These are phyloP conservation scores for Mycena filopes DNA, from an alignment of 768 basidiomycete genomes.

Conservation along the genomic window DNA sequence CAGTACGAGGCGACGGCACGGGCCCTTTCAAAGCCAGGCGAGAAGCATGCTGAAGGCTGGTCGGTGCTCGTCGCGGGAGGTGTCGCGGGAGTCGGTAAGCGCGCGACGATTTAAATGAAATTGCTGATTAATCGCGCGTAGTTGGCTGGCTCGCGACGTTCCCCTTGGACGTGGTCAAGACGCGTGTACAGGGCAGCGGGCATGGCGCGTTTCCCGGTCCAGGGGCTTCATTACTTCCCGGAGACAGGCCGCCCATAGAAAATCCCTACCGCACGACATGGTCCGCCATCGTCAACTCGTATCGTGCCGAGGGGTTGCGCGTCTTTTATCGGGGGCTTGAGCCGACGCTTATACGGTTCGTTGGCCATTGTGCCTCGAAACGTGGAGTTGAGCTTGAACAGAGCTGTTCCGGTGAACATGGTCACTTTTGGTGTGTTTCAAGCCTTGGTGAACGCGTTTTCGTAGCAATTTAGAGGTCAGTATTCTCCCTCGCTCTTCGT, in stretches of 20 bases:
- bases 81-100: conserved; percentile 70
- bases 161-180: conserved; percentile 91
- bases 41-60: conserved; percentile 47
- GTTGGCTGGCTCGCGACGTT: conserved; percentile 86
- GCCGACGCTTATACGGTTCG: conserved; percentile 84
- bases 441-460: conserved; percentile 53
- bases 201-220: conserved; percentile 5
- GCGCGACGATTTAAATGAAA: background rate
- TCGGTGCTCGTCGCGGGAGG: conserved; percentile 76
- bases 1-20: conserved; percentile 76
- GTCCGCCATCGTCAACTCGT: conserved; percentile 70
- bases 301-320: conserved; percentile 67
- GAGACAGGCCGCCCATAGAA: background rate
- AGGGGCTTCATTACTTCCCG: conserved; percentile 19
- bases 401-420: conserved; percentile 90
- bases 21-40: conserved; percentile 47
- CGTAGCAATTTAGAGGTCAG: background rate
- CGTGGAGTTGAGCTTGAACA: conserved; percentile 39
- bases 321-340: conserved; percentile 84
- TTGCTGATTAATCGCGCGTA: conserved; percentile 27
- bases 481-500: no score
- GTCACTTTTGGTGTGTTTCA: conserved; percentile 84
- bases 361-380: conserved; percentile 24
- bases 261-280: conserved; percentile 70
- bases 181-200: conserved; percentile 77